Conservation (phyloP, 495 filamentous ascomycete genomes). For the Lepidopterella palustris region DNA sequence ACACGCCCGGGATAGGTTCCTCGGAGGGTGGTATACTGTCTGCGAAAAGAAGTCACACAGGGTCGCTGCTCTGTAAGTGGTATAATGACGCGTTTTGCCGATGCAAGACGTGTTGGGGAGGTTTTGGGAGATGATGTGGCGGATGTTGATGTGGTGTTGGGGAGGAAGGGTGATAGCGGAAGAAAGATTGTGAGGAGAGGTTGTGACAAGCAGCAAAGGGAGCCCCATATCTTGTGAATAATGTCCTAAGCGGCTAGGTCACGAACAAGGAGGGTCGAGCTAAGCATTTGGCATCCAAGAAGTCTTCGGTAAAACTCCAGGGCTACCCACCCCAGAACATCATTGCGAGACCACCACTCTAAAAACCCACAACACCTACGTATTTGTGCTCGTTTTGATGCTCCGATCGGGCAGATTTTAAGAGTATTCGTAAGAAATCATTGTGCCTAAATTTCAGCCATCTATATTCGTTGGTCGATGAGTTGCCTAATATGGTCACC, state of each 20-base stretch:
- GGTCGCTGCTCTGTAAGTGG: slow-evolving; percentile 8
- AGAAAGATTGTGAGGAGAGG: slow-evolving; percentile 16
- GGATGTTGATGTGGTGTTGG: slow-evolving; percentile 20
- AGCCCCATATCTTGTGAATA: slow-evolving; percentile 14
- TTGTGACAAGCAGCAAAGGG: slow-evolving; percentile 20
- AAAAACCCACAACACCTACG: slow-evolving; percentile 8
- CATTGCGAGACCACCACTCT: slow-evolving; percentile 4
- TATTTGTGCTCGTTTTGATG: slow-evolving; percentile 32
- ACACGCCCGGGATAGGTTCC: slow-evolving; percentile 1
- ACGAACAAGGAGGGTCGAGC: background rate
- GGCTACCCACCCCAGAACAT: slow-evolving; percentile 8
- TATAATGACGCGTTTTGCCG: slow-evolving; percentile 29
- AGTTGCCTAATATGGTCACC: too few relatives aligned
- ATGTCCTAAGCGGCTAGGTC: slow-evolving; percentile 1
- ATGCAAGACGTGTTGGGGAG: slow-evolving; percentile 1
- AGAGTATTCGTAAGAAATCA: background rate
- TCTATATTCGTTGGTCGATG: too few relatives aligned
- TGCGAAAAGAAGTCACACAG: slow-evolving; percentile 21
- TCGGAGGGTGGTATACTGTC: background rate
- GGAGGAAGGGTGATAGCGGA: slow-evolving; percentile 14
- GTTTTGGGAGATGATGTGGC: slow-evolving; percentile 8
- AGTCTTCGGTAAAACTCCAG: background rate
- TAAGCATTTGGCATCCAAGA: background rate
- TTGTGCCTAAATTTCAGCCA: background rate
- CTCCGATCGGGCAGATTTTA: slow-evolving; percentile 3